These are phyloP conservation scores for Rauvolfia tetraphylla DNA, from an alignment of 257 asterid species.

Conservation along the genomic window DNA sequence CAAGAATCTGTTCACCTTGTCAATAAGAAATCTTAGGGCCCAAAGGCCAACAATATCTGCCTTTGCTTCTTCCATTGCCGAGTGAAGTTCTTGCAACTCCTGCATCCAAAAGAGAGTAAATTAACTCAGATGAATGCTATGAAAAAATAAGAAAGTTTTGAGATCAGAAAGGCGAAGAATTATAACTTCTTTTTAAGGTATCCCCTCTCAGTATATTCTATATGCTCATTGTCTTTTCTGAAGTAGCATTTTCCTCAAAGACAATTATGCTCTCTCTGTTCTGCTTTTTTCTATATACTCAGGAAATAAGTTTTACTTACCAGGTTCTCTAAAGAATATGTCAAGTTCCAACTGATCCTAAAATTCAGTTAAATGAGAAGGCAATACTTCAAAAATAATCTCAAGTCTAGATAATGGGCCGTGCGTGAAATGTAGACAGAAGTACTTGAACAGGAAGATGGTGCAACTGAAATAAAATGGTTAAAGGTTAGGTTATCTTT, in stretches of 20 bases:
- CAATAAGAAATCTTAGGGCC: slow-evolving; percentile 83
- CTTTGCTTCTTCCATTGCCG: slow-evolving; percentile 95
- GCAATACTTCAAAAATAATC: not conserved
- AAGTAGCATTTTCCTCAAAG: not conserved
- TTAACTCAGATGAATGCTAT: not conserved
- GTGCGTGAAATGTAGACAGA: not conserved
- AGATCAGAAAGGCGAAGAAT: not conserved
- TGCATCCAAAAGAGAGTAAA: slow-evolving; percentile 20
- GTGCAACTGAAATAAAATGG: not conserved
- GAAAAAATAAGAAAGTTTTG: not conserved
- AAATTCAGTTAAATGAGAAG: not conserved
- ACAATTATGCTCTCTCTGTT: not conserved
- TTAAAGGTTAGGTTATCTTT: not conserved
- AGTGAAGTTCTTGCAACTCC: slow-evolving; percentile 98
- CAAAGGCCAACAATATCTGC: slow-evolving; percentile 99
- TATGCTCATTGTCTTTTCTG: not conserved
- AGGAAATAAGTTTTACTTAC: not conserved
- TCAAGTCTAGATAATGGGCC: not conserved
- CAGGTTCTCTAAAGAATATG: not conserved
- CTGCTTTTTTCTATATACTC: not conserved
- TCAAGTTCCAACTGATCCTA: not conserved
- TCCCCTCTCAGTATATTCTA: not conserved
- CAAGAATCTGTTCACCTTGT: slow-evolving; percentile 40
- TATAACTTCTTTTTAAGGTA: not conserved
- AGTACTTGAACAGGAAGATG: not conserved